phyloP scores from a whole-genome alignment of 208 protist species.

The Wallacemonas rigidus region DNA sequence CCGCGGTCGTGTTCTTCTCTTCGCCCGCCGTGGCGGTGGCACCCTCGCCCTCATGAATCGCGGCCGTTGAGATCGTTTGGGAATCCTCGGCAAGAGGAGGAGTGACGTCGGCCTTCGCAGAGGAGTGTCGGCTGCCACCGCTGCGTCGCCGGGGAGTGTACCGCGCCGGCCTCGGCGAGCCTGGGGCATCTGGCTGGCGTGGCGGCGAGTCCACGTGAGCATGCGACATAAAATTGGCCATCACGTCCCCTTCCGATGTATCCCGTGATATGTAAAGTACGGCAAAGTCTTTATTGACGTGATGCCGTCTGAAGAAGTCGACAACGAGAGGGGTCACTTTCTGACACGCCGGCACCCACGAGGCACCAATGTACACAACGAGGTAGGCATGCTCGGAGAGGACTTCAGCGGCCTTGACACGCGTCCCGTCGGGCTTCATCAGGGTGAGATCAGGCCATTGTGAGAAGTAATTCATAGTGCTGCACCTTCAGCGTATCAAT shows the following conservation, averaged over 20 bases:
- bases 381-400: slow-evolving; percentile 26
- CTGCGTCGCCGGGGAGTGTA: neutral
- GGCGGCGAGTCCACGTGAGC: neutral
- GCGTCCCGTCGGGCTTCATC: slow-evolving; percentile 31
- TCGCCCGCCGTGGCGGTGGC: too few relatives aligned
- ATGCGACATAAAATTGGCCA: slow-evolving; percentile 11
- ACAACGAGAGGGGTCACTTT: slow-evolving; percentile 24
- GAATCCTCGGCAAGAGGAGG: too few relatives aligned
- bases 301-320: slow-evolving; percentile 31
- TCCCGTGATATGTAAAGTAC: slow-evolving; percentile 22
- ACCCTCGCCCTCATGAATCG: too few relatives aligned
- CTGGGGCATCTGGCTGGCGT: neutral
- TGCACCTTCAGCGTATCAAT: neutral
- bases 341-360: slow-evolving; percentile 22
- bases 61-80: too few relatives aligned
- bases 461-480: slow-evolving; percentile 43
- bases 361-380: slow-evolving; percentile 36
- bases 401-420: slow-evolving; percentile 25
- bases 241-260: slow-evolving; percentile 9
- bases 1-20: neutral
- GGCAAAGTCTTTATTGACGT: slow-evolving; percentile 20
- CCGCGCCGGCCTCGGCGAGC: neutral
- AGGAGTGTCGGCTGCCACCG: neutral
- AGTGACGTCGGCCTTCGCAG: too few relatives aligned
- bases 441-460: slow-evolving; percentile 46